Evolutionary conservation across 2,329 filamentous ascomycete genomes (phyloP).

Genomic region (Pyrenochaeta sp.): DNA sequence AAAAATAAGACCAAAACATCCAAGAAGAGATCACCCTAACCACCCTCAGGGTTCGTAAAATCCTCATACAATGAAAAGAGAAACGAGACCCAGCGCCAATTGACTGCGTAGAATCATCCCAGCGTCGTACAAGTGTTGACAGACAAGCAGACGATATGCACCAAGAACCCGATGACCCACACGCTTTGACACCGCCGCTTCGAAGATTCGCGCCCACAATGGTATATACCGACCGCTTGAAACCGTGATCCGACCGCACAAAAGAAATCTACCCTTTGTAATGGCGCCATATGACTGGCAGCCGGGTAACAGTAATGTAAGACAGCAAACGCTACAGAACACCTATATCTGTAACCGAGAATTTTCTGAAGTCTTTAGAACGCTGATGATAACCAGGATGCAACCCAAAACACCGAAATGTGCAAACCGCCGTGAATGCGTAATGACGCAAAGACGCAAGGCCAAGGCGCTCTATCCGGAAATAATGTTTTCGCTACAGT

Average conservation of each 20-base stretch:
- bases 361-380: slow-evolving; percentile 47
- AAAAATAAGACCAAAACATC: slow-evolving; percentile 37
- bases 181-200: slow-evolving; percentile 50
- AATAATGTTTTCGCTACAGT: slow-evolving; percentile 45
- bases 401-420: slow-evolving; percentile 49
- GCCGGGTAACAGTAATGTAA: slow-evolving; percentile 42
- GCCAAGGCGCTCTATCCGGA: slow-evolving; percentile 51
- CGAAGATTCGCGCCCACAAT: slow-evolving; percentile 49
- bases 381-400: slow-evolving; percentile 46
- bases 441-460: slow-evolving; percentile 49
- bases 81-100: slow-evolving; percentile 37
- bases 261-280: slow-evolving; percentile 53
- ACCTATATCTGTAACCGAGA: slow-evolving; percentile 45
- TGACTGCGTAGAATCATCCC: slow-evolving; percentile 50
- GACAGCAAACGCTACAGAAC: slow-evolving; percentile 45
- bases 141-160: slow-evolving; percentile 47
- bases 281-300: slow-evolving; percentile 28
- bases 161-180: slow-evolving; percentile 42
- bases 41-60: slow-evolving; percentile 27
- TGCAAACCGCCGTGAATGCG: slow-evolving; percentile 52
- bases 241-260: slow-evolving; percentile 46
- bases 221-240: slow-evolving; percentile 52
- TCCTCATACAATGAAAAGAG: slow-evolving; percentile 45
- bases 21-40: slow-evolving; percentile 40
- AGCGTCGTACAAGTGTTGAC: slow-evolving; percentile 50